phyloP scores from a whole-genome alignment of 2,329 filamentous ascomycete species.

The Colletotrichum lentis region DNA sequence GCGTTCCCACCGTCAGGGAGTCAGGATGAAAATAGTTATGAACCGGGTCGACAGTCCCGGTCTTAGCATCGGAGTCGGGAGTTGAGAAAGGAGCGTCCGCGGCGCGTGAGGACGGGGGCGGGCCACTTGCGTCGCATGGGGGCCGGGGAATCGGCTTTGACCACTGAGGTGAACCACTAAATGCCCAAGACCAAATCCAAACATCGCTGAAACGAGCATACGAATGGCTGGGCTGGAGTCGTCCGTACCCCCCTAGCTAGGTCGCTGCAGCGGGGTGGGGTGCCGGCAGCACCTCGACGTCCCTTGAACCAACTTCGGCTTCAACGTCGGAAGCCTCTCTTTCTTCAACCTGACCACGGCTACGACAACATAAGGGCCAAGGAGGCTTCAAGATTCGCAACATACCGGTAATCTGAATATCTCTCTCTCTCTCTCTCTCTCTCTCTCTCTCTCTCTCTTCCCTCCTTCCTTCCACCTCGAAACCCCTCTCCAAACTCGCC shows the following conservation, averaged over 20 bases:
- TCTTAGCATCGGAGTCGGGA: conserved; percentile 29
- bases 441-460: background rate
- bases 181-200: conserved; percentile 24
- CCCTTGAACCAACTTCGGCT: background rate
- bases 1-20: background rate
- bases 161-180: conserved; percentile 27
- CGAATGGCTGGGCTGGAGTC: conserved; percentile 29
- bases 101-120: conserved; percentile 11
- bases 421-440: background rate
- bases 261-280: conserved; percentile 13
- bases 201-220: conserved; percentile 37
- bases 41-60: conserved; percentile 16
- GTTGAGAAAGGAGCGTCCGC: conserved; percentile 27
- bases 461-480: too few species aligned
- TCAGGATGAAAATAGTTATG: background rate
- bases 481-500: background rate
- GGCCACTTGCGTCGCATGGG: conserved; percentile 9
- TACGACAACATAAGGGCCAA: background rate
- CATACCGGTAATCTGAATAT: background rate
- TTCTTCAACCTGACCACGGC: conserved; percentile 5
- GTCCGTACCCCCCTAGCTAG: conserved; percentile 20
- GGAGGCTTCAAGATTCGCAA: background rate
- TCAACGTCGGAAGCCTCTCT: background rate
- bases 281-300: conserved; percentile 8
- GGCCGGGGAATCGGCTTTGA: conserved; percentile 13